Conservation (phyloP, 2,329 filamentous ascomycete species). For the Sporothrix luriei region DNA sequence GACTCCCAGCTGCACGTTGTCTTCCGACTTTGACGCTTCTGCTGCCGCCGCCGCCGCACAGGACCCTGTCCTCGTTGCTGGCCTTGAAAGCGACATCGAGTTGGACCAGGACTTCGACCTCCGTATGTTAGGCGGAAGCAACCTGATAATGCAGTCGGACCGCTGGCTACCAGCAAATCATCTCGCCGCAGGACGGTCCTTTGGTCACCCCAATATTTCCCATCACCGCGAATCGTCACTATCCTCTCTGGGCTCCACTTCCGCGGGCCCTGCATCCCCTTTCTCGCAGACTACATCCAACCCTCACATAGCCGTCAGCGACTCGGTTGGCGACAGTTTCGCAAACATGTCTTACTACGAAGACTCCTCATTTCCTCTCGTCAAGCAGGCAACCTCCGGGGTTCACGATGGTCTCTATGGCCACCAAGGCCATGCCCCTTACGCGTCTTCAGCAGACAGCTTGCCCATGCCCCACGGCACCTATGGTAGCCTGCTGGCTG, state of each 20-base stretch:
- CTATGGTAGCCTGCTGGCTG: conserved; percentile 48
- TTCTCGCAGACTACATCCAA: conserved; percentile 59
- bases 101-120: conserved; percentile 28
- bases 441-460: conserved; percentile 43
- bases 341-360: conserved; percentile 48
- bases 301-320: conserved; percentile 60
- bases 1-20: conserved; percentile 39
- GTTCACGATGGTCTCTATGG: conserved; percentile 47
- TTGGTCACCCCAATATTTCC: conserved; percentile 43
- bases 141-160: conserved; percentile 47
- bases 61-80: conserved; percentile 36
- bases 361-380: conserved; percentile 52
- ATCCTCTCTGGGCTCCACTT: conserved; percentile 63
- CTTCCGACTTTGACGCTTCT: conserved; percentile 42
- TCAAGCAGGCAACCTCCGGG: conserved; percentile 43
- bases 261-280: conserved; percentile 62
- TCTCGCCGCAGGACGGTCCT: conserved; percentile 44
- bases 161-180: conserved; percentile 47
- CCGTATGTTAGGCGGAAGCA: conserved; percentile 37
- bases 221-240: conserved; percentile 65
- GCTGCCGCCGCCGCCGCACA: conserved; percentile 39
- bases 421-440: conserved; percentile 44
- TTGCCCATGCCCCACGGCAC: conserved; percentile 45
- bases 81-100: conserved; percentile 38
- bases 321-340: conserved; percentile 52